Evolutionary conservation across 2,329 filamentous ascomycete genomes (phyloP).

Genomic region (Talaromyces sp.): DNA sequence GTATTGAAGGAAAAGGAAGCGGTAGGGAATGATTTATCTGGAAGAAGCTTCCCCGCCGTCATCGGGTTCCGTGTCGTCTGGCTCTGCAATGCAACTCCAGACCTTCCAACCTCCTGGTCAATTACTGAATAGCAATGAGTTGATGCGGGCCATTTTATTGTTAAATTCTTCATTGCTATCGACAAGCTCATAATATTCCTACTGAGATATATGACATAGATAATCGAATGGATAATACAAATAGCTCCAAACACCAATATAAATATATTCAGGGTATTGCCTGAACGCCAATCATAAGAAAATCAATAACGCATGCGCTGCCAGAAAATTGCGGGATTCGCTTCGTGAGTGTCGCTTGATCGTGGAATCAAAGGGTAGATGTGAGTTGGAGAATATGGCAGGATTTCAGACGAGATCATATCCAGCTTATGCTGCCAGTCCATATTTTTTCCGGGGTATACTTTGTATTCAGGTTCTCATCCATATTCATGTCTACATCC

Average conservation of each 20-base stretch:
- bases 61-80: background rate
- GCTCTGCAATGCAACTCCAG: background rate
- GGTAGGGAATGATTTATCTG: background rate
- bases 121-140: background rate
- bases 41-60: background rate
- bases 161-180: background rate
- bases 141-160: background rate
- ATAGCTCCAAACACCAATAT: background rate
- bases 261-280: background rate
- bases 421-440: conserved; percentile 33
- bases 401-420: conserved; percentile 22
- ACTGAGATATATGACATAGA: background rate
- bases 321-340: background rate
- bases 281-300: background rate
- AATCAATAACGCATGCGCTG: background rate
- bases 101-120: background rate
- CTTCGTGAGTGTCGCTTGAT: conserved; percentile 9
- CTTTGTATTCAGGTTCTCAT: conserved; percentile 24
- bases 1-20: background rate
- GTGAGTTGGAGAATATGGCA: background rate
- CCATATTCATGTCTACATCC: conserved; percentile 30
- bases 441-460: conserved; percentile 24
- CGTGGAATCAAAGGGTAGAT: background rate
- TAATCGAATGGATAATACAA: background rate
- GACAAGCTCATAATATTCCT: background rate